These are phyloP conservation scores for Urochloa ruziziensis DNA, from an alignment of 176 grass and related monocot genomes.

Conservation along the genomic window DNA sequence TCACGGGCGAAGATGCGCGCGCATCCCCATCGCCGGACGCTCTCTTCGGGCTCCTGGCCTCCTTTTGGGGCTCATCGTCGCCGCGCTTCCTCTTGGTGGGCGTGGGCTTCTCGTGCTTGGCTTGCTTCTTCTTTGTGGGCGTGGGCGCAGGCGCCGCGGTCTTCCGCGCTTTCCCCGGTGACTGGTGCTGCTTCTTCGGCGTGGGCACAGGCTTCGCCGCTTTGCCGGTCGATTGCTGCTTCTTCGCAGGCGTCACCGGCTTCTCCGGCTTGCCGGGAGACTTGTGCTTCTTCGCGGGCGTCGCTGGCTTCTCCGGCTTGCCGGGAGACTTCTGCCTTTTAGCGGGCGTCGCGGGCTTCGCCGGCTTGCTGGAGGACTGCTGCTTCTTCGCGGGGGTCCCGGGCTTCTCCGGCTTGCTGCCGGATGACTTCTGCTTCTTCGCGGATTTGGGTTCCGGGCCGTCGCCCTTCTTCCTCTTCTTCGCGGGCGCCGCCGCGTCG, in stretches of 20 bases:
- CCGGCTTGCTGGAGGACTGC: not conserved
- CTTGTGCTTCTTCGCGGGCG: not conserved
- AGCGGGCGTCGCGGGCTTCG: not conserved
- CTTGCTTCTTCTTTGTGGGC: not conserved
- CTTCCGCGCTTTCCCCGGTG: not conserved
- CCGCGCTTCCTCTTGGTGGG: constrained; percentile 38
- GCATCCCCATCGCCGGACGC: not conserved
- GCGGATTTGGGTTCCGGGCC: not conserved
- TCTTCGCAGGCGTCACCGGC: not conserved
- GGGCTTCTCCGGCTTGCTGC: not conserved
- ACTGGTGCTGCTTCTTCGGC: constrained; percentile 12
- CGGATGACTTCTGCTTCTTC: not conserved
- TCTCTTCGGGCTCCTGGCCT: constrained; percentile 11
- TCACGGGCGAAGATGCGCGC: not conserved
- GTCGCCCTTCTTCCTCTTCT: constrained; percentile 27
- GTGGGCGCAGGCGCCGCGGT: not conserved
- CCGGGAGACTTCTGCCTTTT: not conserved
- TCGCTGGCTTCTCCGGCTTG: not conserved
- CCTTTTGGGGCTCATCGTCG: constrained; percentile 1
- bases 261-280: not conserved
- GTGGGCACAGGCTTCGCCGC: not conserved
- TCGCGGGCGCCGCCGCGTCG: not conserved
- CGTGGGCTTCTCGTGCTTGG: constrained; percentile 4
- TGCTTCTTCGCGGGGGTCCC: not conserved
- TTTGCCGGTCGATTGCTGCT: not conserved